Base-by-base conservation (phyloP, 192 early-diverging fungal species). In the Diversispora epigaea region DNA sequence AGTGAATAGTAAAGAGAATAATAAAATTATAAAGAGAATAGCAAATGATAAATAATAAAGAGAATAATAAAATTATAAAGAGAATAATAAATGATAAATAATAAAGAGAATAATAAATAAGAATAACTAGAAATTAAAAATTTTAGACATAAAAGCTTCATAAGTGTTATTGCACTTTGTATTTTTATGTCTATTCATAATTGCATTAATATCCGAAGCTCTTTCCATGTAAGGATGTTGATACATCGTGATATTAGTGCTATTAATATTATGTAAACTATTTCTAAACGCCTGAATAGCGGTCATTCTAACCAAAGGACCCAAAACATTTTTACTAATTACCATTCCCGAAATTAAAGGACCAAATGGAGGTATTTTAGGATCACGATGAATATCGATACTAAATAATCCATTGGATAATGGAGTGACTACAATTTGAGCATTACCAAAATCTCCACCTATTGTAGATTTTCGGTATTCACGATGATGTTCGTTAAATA, bases 371-470 rank as follows among this genome's bases (percentile, higher is more conserved):
- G 89, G 87, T 19, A 97, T 84, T 78, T 89, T 83, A 43, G 39
- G 71, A 49, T 83, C 82, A 3, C 82, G 79, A 41, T 78, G 76
- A 22, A 83, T 60, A 21, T 89, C 79, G 1, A 93, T 79, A 12
- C 87, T 67, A 52, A 86, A 91, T 14, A 93, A 15, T 12, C 88
- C 91, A 43, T 92, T 88, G 25, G 84, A 78, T 10, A 94, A 80
- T 3, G 97, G 97, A 3, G 91, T 92, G 5, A 99, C 88, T 45
- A 95, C 86, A 50, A 99, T 98, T 75, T 94, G 89, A 1, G 93
- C 95, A 72, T 99, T 99, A 40, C 96, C 97, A 85, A 98, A 99
- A 79, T 98, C 97, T 62, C 97, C 97, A 4, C 94, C 93, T 61
- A 99, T 98, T 0, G 97, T 99, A 45, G 86, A 87, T 19, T 88